Evolutionary conservation across 805 yeast species (phyloP), one percentile per base, ranked within the genome.

Genomic region (Zygosaccharomyces siamensis): DNA sequence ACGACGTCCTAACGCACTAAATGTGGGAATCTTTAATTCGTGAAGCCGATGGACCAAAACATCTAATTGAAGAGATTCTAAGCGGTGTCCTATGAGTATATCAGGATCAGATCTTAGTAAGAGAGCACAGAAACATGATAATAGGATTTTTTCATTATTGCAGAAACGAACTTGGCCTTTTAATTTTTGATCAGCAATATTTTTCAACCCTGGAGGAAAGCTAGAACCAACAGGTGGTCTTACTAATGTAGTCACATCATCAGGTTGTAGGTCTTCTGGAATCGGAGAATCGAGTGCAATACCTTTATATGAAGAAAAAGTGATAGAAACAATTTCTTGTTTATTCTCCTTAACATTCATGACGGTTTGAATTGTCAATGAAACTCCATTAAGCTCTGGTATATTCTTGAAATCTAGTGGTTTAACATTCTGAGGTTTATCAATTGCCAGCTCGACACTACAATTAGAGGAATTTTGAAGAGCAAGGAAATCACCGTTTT

Each of bases 61-160:
- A 61, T 86, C 95, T 39, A 93, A 67, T 10, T 89, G 82, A 10
- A 87, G 77, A 54, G 79, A 80, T 54, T 92, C 97, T 51, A 93
- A 70, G 54, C 84, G 75, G 64, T 93, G 98, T 27, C 99, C 99
- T 35, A 92, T 64, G 46, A 89, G 78, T 2, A 89, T 84, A 71
- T 93, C 99, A 0, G 98, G 97, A 66, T 93, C 99, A n/a, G 77
- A 71, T n/a, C 70, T 70, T 56, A 81, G 84, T 41, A 92, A 69
- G 61, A 81, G 66, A 0, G 87, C 92, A 46, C 89, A 74, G 43
- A 93, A 77, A 64, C 87, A 84, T 51, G 80, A 80, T 42, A 93
- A 72, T 60, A 93, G 66, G 0, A 86, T 78, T 51, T 80, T 81
- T 60, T 93, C 98, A 55, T 78, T 83, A 27, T 82, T 83, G 59